Evolutionary conservation across 257 asterid genomes (phyloP), one percentile per base, ranked within the genome.

Genomic region (Plantago major): DNA sequence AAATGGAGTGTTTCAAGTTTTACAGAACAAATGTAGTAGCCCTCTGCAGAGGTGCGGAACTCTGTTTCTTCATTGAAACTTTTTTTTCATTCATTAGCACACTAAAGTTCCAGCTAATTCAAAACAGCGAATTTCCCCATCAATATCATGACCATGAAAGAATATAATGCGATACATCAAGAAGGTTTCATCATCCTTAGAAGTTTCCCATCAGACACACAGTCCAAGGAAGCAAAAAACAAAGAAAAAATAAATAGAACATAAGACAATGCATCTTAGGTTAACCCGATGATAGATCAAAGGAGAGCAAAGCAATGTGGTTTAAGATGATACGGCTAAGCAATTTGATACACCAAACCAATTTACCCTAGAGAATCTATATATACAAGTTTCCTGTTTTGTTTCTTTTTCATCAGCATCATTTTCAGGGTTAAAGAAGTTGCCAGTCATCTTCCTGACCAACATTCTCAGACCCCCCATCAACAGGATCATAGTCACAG

Each of bases 371-470:
- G 26, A 48, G 30, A 55, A 14, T 64, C 7, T 33, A 15, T 68
- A 65, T 59, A 62, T 71, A 70, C 67, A 63, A 49, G 53, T 53
- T 66, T 44, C 46, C 48, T 38, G 50, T 58, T 60, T 61, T 55
- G 7, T 13, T 22, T 46, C 38, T 4, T 16, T 18, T 50, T 46
- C 28, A 47, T 38, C 8, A 55, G 64, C 26, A 59, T 66, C 40
- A 15, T 55, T 55, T 55, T 50, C 44, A 45, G 42, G 48, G 46
- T 84, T 81, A 92, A 30, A 92, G 94, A 53, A 92, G 84, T 78
- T 92, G 94, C 99, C 99, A 92, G 16, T 92, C 99, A 40, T 92
- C 99, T 72, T 86, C 98, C 55, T 81, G 87, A n/a, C 70, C 74
- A 62, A 68, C 56, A 62, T 56, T 72, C 57, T 75, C 89, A 0